Percentiles rank a stretch among this genome's conserved stretches.
Evolutionary conservation across 129 eudicot genomes (phyloP).

Genomic region (Tagetes patula): DNA sequence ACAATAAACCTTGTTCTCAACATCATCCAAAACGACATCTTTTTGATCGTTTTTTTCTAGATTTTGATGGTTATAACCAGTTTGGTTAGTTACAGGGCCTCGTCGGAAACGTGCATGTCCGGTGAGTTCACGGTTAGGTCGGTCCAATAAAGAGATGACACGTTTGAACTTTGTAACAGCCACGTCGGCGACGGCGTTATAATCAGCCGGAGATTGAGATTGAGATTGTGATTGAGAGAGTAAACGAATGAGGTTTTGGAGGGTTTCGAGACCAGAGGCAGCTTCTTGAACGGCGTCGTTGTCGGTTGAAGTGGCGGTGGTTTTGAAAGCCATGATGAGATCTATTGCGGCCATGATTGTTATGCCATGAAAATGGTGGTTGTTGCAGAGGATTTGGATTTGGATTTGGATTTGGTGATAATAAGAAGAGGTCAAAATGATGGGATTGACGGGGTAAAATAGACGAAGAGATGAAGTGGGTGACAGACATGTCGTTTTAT

Average conservation of each 20-base stretch:
- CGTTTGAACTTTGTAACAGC: conserved; percentile 68
- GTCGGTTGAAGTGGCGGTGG: conserved; percentile 34
- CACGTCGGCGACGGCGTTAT: conserved; percentile 57
- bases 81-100: conserved; percentile 45
- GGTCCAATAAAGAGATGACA: conserved; percentile 65
- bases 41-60: conserved; percentile 1
- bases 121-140: conserved; percentile 47
- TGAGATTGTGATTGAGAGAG: conserved; percentile 42
- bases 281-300: conserved; percentile 67
- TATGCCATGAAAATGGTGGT: conserved; percentile 11
- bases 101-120: conserved; percentile 97
- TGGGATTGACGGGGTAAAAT: conserved; percentile 32
- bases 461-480: conserved; percentile 32
- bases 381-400: neutral
- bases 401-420: neutral
- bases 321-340: conserved; percentile 52
- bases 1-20: conserved; percentile 53
- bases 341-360: conserved; percentile 59
- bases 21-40: conserved; percentile 28
- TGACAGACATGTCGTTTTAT: conserved; percentile 57
- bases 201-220: conserved; percentile 31
- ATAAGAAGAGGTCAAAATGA: conserved; percentile 35
- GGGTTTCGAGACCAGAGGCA: conserved; percentile 79
- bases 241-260: conserved; percentile 56
- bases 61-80: neutral